Base-by-base conservation (phyloP, 2,329 filamentous ascomycete genomes). In the Dothiorella sarmentorum region DNA sequence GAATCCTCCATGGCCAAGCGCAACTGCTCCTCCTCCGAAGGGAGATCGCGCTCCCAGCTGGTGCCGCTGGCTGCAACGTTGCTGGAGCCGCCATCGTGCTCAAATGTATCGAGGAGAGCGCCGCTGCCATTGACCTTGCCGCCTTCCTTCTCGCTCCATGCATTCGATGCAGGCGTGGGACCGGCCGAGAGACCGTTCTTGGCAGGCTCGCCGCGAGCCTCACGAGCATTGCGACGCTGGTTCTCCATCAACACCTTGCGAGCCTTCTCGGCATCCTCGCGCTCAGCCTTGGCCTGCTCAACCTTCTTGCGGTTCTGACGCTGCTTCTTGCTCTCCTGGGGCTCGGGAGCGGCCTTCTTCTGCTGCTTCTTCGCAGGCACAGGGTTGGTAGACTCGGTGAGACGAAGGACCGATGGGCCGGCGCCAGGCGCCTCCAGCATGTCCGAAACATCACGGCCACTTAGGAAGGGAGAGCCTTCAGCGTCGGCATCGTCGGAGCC, bases 301-400 rank as follows among this genome's bases (percentile, higher is more conserved):
- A 84, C 86, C 85, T 96, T 97, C 78, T 88, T 85, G 65, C 87
- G 85, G 78, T 96, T 94, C 79, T 97, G 92, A 61, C 91, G 87
- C 78, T 96, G 90, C 81, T 97, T 97, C 87, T 97, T 97, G 18
- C 88, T 89, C 80, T 96, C 89, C 17, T 82, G 83, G 49, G 83
- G 61, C 20, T 64, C 61, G 55, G 72, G 70, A 59, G 75, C 80
- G 38, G 80, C 77, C 76, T 86, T 84, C 55, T 80, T 76, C 74
- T 86, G 86, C 62, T 83, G 78, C 69, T 82, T 73, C 31, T 80
- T 63, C 82, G 77, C 74, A 24, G 27, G 29, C 31, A 73, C 72
- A 18, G 77, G 76, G 76, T 81, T 85, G 71, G 75, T 82, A 68
- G 74, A 83, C 71, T 86, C 85, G 57, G 88, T 94, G 63, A 97